phyloP scores from a whole-genome alignment of 331 rosid genomes.

The Ulmus americana region DNA sequence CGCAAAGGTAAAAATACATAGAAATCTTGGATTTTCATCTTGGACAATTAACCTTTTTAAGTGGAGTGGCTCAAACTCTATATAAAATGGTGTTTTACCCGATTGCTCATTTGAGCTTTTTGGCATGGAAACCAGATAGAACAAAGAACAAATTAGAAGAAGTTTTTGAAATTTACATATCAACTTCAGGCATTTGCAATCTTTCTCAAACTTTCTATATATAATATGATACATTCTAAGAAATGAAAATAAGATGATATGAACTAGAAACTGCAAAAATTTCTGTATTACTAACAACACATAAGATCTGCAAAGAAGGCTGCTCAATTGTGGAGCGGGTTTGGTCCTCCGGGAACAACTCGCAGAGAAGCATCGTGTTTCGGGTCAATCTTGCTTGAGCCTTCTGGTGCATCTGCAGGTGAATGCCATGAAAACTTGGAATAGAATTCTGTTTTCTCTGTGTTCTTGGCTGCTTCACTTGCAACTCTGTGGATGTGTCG shows the following conservation, averaged over 20 bases:
- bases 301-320: conserved; percentile 24
- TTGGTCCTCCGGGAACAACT: conserved; percentile 71
- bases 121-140: too few species aligned
- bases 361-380: conserved; percentile 46
- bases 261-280: conserved; percentile 35
- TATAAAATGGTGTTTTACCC: neutral
- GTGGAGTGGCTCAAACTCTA: neutral
- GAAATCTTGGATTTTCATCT: too few species aligned
- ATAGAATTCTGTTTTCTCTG: conserved; percentile 17
- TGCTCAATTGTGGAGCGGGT: conserved; percentile 86
- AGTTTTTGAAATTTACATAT: conserved; percentile 13
- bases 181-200: conserved; percentile 6
- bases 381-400: conserved; percentile 25
- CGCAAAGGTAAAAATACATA: too few species aligned
- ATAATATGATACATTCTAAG: conserved; percentile 24
- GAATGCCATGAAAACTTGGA: conserved; percentile 41
- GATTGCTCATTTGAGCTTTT: neutral
- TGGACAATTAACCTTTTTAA: too few species aligned
- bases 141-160: neutral
- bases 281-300: conserved; percentile 23
- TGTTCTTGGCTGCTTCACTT: conserved; percentile 36
- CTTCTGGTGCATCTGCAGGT: conserved; percentile 32
- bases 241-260: conserved; percentile 13
- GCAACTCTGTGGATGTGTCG: conserved; percentile 31
- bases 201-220: conserved; percentile 25